Base-by-base conservation (phyloP, 2,329 filamentous ascomycete species). In the Kalmusia sp. region DNA sequence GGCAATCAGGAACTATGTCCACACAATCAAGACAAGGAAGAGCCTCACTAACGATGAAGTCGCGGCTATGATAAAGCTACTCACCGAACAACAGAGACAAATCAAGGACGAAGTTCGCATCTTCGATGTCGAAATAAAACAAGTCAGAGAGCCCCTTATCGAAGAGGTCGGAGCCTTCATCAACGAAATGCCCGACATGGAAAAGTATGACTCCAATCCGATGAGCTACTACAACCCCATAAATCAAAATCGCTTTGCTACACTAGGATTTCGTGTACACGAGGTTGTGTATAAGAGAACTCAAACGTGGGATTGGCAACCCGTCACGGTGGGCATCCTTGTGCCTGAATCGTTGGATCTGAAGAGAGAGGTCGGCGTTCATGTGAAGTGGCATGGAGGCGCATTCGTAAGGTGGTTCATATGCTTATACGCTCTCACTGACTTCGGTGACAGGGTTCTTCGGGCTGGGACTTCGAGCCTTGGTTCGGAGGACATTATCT, bases 401-500 rank as follows among this genome's bases (percentile, higher is more conserved):
- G 39, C 24, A n/a, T n/a, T 43, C 9, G 39, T 43, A 28, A 43
- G 39, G n/a, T n/a, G n/a, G n/a, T n/a, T n/a, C 17, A 19, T n/a
- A 6, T n/a, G 8, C 17, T 6, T n/a, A 11, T n/a, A n/a, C 33
- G 33, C 17, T 35, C 12, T 28, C 27, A 28, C 27, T 7, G 27
- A 6, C n/a, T 24, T n/a, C n/a, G 19, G 19, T 6, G 4, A 8
- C 17, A 51, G 49, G 22, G n/a, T 3, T 43, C 35, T 4, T 43
- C 44, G n/a, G 15, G 41, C 19, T 34, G 33, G 15, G 21, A 19
- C 37, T 48, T 28, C 44, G 38, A 43, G 19, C 38, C 38, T 8
- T 35, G 27, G 24, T 43, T 35, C 19, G 44, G 17, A 14, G 25
- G 3, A 21, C 34, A 43, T 9, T 52, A 73, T 3, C 63, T 77